These are phyloP conservation scores for Suhomyces bokatorum DNA, from an alignment of 1,139 yeast genomes.

Conservation along the genomic window DNA sequence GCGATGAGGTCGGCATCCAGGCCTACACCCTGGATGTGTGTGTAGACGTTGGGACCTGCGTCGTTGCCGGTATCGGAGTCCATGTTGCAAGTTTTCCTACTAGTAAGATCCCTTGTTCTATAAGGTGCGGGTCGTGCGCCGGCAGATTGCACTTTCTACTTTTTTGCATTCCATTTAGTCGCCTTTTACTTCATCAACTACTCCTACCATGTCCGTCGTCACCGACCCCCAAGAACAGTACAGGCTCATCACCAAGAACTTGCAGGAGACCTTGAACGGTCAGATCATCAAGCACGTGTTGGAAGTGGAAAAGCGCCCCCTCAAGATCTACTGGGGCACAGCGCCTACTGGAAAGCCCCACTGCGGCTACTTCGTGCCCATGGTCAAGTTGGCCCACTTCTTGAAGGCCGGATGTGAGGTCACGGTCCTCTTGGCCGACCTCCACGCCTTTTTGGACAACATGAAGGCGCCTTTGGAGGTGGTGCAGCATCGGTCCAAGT, in stretches of 20 bases:
- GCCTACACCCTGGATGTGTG: no score
- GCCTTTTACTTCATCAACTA: not conserved
- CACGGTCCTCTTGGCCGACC: slow-evolving; percentile 88
- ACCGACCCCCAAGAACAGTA: slow-evolving; percentile 62
- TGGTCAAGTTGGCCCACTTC: slow-evolving; percentile 95
- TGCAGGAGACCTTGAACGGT: slow-evolving; percentile 89
- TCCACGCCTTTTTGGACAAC: slow-evolving; percentile 96
- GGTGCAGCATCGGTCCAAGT: slow-evolving; percentile 83
- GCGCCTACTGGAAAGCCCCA: slow-evolving; percentile 96
- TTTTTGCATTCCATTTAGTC: not conserved
- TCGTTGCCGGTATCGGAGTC: not conserved
- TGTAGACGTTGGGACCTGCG: not conserved
- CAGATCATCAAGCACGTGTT: slow-evolving; percentile 85
- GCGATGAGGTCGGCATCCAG: no score
- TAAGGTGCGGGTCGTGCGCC: not conserved
- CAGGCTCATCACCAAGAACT: slow-evolving; percentile 75
- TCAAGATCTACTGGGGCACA: slow-evolving; percentile 91
- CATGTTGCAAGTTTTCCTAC: not conserved
- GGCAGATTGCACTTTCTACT: not conserved
- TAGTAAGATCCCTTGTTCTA: no score
- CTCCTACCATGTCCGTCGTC: slow-evolving; percentile 25
- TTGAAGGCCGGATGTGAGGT: slow-evolving; percentile 96
- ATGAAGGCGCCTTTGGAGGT: slow-evolving; percentile 98
- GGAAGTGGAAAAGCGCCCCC: slow-evolving; percentile 76
- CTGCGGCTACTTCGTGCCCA: slow-evolving; percentile 97